These are phyloP conservation scores for Lolium multiflorum DNA, from an alignment of 176 grass and related monocot genomes.

Conservation along the genomic window DNA sequence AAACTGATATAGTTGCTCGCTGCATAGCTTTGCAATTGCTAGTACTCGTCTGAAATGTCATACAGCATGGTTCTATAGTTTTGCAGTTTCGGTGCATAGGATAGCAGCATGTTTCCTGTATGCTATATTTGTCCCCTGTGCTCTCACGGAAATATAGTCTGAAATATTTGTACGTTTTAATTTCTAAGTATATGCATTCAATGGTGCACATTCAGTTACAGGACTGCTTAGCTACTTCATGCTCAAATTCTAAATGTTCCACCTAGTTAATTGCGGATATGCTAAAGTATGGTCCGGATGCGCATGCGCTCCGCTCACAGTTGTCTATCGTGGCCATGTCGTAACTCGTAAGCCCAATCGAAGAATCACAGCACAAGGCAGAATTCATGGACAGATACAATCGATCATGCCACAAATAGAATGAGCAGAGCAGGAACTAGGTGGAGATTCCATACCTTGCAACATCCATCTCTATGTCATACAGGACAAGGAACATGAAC, in stretches of 20 bases:
- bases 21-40: slow-evolving; percentile 13
- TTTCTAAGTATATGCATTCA: not conserved
- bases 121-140: slow-evolving; percentile 19
- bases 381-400: no score
- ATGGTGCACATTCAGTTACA: slow-evolving; percentile 19
- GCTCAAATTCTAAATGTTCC: slow-evolving; percentile 38
- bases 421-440: not conserved
- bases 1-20: slow-evolving; percentile 24
- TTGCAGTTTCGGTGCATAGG: slow-evolving; percentile 7
- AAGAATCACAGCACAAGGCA: no score
- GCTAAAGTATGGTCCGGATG: not conserved
- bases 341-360: no score
- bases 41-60: not conserved
- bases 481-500: slow-evolving; percentile 76
- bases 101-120: not conserved
- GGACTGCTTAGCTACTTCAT: slow-evolving; percentile 29
- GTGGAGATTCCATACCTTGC: slow-evolving; percentile 47
- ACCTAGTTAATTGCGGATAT: slow-evolving; percentile 26
- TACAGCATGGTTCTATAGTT: not conserved
- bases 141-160: slow-evolving; percentile 26
- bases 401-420: not conserved
- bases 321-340: no score
- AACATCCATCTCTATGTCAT: slow-evolving; percentile 72
- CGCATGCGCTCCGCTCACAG: no score
- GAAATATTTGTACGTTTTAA: slow-evolving; percentile 5